Percentiles rank a stretch among this genome's conserved stretches.
phyloP scores from a whole-genome alignment of 208 protist species.

The Wallacemonas sp. region DNA sequence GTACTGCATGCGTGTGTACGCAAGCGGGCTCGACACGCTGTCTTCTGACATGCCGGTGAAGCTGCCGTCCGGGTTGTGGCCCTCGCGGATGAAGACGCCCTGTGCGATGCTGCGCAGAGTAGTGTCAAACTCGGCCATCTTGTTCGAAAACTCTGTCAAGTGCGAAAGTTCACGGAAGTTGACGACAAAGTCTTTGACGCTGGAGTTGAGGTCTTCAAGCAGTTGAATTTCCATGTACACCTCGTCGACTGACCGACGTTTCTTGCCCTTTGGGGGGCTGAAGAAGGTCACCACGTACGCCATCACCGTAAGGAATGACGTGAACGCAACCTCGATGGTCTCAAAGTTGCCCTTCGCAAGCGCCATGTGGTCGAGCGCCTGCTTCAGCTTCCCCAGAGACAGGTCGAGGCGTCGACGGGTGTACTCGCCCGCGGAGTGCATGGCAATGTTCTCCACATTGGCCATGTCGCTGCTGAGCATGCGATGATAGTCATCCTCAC shows the following conservation, averaged over 20 bases:
- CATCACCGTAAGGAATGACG: constrained; percentile 55
- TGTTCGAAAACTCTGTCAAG: constrained; percentile 74
- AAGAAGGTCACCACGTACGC: constrained; percentile 65
- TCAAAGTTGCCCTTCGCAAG: constrained; percentile 79
- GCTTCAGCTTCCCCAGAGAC: constrained; percentile 62
- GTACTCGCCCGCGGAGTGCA: constrained; percentile 71
- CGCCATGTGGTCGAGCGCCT: constrained; percentile 73
- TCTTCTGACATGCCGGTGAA: neutral
- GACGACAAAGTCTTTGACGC: constrained; percentile 82
- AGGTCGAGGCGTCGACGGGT: constrained; percentile 55
- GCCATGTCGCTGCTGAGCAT: constrained; percentile 70
- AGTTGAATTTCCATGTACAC: constrained; percentile 80
- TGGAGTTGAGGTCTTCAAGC: constrained; percentile 79
- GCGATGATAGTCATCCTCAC: constrained; percentile 79
- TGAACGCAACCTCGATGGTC: constrained; percentile 69
- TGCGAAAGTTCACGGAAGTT: constrained; percentile 90
- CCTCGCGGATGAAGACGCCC: constrained; percentile 54
- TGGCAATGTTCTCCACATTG: constrained; percentile 84
- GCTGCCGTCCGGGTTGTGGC: neutral
- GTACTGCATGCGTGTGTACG: constrained; percentile 43
- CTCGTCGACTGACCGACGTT: constrained; percentile 50
- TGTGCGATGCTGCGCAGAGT: constrained; percentile 72
- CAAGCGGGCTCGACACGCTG: constrained; percentile 19
- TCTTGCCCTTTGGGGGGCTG: constrained; percentile 30
- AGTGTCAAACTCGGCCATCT: constrained; percentile 78